These are phyloP conservation scores for Globisporangium sylvaticum DNA, from an alignment of 352 stramenopile genomes.

Conservation along the genomic window DNA sequence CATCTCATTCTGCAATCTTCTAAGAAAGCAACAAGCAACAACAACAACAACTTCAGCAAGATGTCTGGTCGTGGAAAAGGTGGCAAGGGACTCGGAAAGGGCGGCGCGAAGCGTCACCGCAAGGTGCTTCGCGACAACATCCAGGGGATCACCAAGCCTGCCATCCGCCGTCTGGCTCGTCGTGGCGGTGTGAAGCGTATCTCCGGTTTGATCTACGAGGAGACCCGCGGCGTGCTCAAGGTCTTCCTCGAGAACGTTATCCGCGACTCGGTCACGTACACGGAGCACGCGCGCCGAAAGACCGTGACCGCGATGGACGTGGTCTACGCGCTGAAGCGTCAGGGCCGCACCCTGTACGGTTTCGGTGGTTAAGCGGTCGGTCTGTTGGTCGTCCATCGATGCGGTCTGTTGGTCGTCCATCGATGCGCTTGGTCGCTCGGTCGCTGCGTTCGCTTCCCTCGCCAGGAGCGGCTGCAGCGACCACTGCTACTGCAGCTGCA, in stretches of 20 bases:
- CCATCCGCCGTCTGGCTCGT: conserved; percentile 96
- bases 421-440: background rate
- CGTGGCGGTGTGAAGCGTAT: conserved; percentile 98
- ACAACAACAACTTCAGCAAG: background rate
- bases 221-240: conserved; percentile 97
- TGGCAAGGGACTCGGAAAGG: conserved; percentile 80
- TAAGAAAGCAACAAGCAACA: conserved; percentile 1
- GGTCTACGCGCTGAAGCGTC: conserved; percentile 97
- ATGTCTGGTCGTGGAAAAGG: conserved; percentile 87
- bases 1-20: conserved; percentile 9
- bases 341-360: conserved; percentile 94
- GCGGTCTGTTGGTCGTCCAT: no score
- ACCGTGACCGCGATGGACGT: conserved; percentile 98
- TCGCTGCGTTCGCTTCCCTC: background rate
- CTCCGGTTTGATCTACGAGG: conserved; percentile 97
- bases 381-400: no score
- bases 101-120: conserved; percentile 82
- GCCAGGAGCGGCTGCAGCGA: background rate
- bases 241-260: conserved; percentile 99
- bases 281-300: conserved; percentile 94
- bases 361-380: conserved; percentile 76
- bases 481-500: background rate
- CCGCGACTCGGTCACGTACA: conserved; percentile 94
- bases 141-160: conserved; percentile 91
- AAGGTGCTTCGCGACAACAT: conserved; percentile 91